Conservation (phyloP, 1,139 yeast species). For the Debaryomycetaceae sp. region DNA sequence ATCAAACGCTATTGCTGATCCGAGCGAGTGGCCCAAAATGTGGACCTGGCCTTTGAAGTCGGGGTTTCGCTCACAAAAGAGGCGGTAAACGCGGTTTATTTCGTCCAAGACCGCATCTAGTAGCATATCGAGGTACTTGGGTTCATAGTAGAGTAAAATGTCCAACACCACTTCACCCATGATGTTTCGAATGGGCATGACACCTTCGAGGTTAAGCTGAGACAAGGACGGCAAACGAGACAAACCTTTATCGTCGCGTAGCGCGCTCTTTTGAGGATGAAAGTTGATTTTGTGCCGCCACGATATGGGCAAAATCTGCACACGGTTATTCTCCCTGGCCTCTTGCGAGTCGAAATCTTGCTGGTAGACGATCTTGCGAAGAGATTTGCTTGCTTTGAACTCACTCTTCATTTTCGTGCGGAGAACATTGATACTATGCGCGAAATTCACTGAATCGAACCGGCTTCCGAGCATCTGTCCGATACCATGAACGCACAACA, state of each 20-base stretch:
- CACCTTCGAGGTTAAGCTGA: conserved; percentile 73
- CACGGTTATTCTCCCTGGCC: conserved; percentile 35
- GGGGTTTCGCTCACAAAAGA: conserved; percentile 58
- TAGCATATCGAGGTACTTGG: conserved; percentile 53
- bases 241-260: conserved; percentile 18
- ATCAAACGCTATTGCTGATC: conserved; percentile 79
- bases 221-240: conserved; percentile 50
- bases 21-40: conserved; percentile 83
- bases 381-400: conserved; percentile 33
- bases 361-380: conserved; percentile 28
- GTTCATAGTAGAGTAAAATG: conserved; percentile 75
- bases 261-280: conserved; percentile 32
- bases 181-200: conserved; percentile 63
- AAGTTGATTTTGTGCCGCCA: conserved; percentile 70
- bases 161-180: conserved; percentile 84
- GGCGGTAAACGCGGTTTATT: conserved; percentile 56
- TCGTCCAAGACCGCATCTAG: conserved; percentile 56
- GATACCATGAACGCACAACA: conserved; percentile 85
- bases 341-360: conserved; percentile 11
- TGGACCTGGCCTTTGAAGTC: conserved; percentile 70
- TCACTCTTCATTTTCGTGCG: conserved; percentile 54
- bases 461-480: conserved; percentile 81
- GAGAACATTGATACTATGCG: conserved; percentile 69
- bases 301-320: conserved; percentile 69
- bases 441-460: conserved; percentile 74